Evolutionary conservation across 306 rosid species (phyloP), one percentile per base, ranked within the genome.

Genomic region (Mimosa bimucronata): DNA sequence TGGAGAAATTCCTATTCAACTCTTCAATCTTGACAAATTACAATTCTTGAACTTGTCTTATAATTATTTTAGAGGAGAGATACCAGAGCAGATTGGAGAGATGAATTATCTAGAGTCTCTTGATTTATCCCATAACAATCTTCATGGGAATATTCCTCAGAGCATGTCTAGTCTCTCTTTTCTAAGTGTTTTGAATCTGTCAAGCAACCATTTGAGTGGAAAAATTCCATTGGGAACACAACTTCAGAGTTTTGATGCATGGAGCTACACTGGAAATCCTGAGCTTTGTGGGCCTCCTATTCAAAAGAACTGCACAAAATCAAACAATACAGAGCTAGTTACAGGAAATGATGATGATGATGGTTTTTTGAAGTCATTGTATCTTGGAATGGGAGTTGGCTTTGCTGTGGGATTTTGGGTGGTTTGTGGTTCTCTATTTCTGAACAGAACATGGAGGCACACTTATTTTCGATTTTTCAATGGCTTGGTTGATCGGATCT

Each of bases 91-190:
- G 3, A 66, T 66, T 1, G 46, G 18, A 19, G 42, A n/a, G 8
- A 66, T 66, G 48, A 37, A 66, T 34, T 16, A 66, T 37, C 7
- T 66, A 5, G 72, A 66, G 8, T 66, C 72, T 66, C 72, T 66
- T 66, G 48, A 34, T 34, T 66, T 66, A 0, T 34, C 46, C 28
- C 16, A 19, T 19, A 66, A 66, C 1, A 37, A 4, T 37, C 48
- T 66, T 37, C 29, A 34, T 19, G 72, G 72, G 16, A 37, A 66
- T 1, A 37, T 37, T 66, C 72, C 46, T 66, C 7, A 66, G 29
- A 66, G 72, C 48, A 66, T 37, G 28, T 37, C 72, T 8, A 2
- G 9, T 66, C 23, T 66, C 14, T 19, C 72, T 38, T 66, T 66
- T 3, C 16, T 37, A 1, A 37, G 46, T 37, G 26, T 18, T 37